A percentile compares a stretch with the other conserved stretches of the same genome.
phyloP scores from a whole-genome alignment of 2,329 filamentous ascomycete genomes.

The Sclerotinia glacialis region DNA sequence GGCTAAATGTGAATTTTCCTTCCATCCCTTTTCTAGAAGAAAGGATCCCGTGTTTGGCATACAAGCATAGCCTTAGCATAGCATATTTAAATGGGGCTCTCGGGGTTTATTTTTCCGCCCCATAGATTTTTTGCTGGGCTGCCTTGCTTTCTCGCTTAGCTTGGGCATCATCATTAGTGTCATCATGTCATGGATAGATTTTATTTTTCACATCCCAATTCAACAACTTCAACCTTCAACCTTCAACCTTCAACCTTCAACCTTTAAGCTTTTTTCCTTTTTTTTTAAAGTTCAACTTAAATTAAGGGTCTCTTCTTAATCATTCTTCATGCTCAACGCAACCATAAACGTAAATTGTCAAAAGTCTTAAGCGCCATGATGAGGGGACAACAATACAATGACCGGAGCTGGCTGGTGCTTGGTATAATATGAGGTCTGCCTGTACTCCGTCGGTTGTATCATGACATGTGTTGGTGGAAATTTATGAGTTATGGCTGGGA shows the following conservation, averaged over 20 bases:
- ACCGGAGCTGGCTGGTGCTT: background rate
- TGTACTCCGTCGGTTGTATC: background rate
- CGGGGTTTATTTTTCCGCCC: slow-evolving; percentile 10
- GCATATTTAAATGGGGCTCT: background rate
- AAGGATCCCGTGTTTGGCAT: slow-evolving; percentile 8
- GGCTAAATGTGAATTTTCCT: background rate
- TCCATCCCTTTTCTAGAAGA: slow-evolving; percentile 16
- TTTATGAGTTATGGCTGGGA: background rate
- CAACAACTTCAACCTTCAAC: background rate
- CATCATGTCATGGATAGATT: background rate
- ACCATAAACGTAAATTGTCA: background rate
- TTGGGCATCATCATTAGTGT: slow-evolving; percentile 8
- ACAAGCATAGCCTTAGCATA: background rate
- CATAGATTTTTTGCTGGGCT: background rate
- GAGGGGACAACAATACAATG: background rate
- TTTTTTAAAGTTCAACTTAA: background rate
- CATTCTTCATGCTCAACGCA: background rate
- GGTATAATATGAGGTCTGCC: slow-evolving; percentile 3
- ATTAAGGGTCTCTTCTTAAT: slow-evolving; percentile 7
- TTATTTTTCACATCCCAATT: background rate
- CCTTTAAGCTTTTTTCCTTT: background rate
- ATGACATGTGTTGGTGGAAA: background rate
- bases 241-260: background rate
- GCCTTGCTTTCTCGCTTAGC: slow-evolving; percentile 13
- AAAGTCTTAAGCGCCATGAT: background rate